Conservation (phyloP, 2,329 filamentous ascomycete species). For the Dactylellina sp. region DNA sequence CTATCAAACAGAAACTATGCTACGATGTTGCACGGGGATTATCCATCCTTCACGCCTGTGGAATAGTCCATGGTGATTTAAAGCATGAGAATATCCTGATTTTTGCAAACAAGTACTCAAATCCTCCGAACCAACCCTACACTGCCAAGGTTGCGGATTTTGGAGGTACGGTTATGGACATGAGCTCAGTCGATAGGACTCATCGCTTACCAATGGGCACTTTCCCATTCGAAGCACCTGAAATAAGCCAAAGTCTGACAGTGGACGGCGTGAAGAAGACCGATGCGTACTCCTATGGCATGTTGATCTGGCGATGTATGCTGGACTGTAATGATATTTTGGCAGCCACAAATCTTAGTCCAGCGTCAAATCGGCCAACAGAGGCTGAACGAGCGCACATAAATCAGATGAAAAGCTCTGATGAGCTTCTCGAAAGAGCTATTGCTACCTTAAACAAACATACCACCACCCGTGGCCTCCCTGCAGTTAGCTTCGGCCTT, state of each 20-base stretch:
- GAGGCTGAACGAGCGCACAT: too few species aligned
- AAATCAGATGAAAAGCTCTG: too few species aligned
- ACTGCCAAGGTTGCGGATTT: background rate
- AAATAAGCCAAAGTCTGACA: background rate
- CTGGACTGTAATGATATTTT: background rate
- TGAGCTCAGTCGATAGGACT: background rate
- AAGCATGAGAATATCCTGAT: background rate
- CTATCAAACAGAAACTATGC: slow-evolving; percentile 1
- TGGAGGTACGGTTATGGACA: background rate
- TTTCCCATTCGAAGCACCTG: background rate
- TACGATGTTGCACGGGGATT: background rate
- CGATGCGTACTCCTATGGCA: background rate
- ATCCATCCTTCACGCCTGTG: background rate
- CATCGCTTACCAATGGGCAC: background rate
- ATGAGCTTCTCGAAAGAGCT: too few species aligned
- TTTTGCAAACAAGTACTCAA: background rate
- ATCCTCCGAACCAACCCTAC: background rate
- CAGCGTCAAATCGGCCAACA: too few species aligned
- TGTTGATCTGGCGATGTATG: slow-evolving; percentile 1
- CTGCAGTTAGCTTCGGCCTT: too few species aligned
- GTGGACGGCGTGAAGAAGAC: background rate
- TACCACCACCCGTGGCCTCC: too few species aligned
- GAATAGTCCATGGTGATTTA: background rate
- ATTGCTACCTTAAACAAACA: too few species aligned
- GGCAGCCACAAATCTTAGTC: background rate